Conservation (phyloP, 768 basidiomycete genomes). For the Boletus reticuloceps region DNA sequence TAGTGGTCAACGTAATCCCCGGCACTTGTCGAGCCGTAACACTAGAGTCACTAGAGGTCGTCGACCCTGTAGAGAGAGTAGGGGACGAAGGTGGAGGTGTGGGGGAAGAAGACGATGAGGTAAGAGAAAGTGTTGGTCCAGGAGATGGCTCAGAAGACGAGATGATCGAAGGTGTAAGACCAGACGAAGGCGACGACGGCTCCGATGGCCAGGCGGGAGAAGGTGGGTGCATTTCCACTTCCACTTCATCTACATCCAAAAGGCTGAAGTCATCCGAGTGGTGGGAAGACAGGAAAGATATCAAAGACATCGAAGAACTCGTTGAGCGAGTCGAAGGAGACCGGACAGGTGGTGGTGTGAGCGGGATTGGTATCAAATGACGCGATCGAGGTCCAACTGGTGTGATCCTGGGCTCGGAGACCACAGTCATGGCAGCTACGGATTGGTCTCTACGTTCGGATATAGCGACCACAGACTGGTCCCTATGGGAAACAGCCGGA, state of each 20-base stretch:
- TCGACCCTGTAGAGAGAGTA: conserved; percentile 29
- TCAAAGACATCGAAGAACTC: conserved; percentile 38
- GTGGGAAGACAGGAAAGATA: conserved; percentile 56
- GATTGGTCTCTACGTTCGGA: conserved; percentile 42
- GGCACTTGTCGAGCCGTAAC: conserved; percentile 37
- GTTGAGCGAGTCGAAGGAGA: conserved; percentile 40
- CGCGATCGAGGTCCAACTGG: conserved; percentile 27
- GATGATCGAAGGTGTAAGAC: conserved; percentile 32
- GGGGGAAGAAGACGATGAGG: conserved; percentile 34
- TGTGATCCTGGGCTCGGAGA: conserved; percentile 32
- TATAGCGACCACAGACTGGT: conserved; percentile 46
- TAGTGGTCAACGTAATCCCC: conserved; percentile 37
- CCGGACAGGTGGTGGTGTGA: conserved; percentile 44
- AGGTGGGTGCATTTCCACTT: conserved; percentile 19
- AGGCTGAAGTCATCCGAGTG: conserved; percentile 69
- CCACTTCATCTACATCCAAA: conserved; percentile 37
- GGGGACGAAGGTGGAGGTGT: conserved; percentile 37
- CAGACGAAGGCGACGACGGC: conserved; percentile 25
- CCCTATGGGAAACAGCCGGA: conserved; percentile 27
- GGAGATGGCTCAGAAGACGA: conserved; percentile 35
- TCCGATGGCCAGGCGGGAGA: conserved; percentile 39
- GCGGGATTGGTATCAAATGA: conserved; percentile 29
- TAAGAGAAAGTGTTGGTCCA: conserved; percentile 38
- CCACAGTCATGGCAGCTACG: conserved; percentile 43
- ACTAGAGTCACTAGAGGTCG: conserved; percentile 36